Percentiles rank a stretch among this genome's conserved stretches.
phyloP scores from a whole-genome alignment of 257 asterid species.

The Voacanga thouarsii region DNA sequence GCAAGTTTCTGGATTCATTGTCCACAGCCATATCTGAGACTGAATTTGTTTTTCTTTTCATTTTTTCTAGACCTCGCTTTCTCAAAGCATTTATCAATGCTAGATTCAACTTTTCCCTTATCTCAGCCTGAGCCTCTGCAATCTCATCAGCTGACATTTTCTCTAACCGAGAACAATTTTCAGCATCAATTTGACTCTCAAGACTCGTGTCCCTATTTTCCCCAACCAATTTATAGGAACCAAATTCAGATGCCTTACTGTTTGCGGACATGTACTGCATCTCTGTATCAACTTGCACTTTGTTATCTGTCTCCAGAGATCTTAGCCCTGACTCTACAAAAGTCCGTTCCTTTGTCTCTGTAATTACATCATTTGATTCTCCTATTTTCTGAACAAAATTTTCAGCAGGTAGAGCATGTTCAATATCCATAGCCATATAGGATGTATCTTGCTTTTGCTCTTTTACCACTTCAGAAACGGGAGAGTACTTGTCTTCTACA shows the following conservation, averaged over 20 bases:
- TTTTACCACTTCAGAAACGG: slow-evolving; percentile 13
- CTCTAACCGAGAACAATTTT: slow-evolving; percentile 61
- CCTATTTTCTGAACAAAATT: slow-evolving; percentile 17
- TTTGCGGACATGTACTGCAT: slow-evolving; percentile 20
- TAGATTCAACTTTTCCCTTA: slow-evolving; percentile 69
- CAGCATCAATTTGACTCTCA: slow-evolving; percentile 77
- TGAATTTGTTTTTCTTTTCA: slow-evolving; percentile 48
- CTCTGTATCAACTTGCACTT: slow-evolving; percentile 23
- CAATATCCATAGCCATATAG: slow-evolving; percentile 21
- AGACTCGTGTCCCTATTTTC: slow-evolving; percentile 37
- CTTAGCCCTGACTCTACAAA: slow-evolving; percentile 14
- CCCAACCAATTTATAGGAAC: slow-evolving; percentile 25
- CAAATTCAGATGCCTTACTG: slow-evolving; percentile 27
- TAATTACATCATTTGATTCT: slow-evolving; percentile 6
- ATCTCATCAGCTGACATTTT: slow-evolving; percentile 78
- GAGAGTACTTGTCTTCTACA: slow-evolving; percentile 17
- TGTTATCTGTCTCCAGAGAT: slow-evolving; percentile 20
- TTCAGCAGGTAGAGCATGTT: slow-evolving; percentile 21
- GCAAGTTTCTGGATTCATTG: slow-evolving; percentile 31
- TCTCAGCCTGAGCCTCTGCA: slow-evolving; percentile 79
- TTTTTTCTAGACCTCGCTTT: slow-evolving; percentile 58
- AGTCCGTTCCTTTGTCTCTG: slow-evolving; percentile 13
- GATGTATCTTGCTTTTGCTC: slow-evolving; percentile 16
- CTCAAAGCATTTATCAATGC: slow-evolving; percentile 50
- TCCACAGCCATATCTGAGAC: slow-evolving; percentile 27